Evolutionary conservation across 768 basidiomycete genomes (phyloP), one percentile per base, ranked within the genome.

Genomic region (Mycena venus): DNA sequence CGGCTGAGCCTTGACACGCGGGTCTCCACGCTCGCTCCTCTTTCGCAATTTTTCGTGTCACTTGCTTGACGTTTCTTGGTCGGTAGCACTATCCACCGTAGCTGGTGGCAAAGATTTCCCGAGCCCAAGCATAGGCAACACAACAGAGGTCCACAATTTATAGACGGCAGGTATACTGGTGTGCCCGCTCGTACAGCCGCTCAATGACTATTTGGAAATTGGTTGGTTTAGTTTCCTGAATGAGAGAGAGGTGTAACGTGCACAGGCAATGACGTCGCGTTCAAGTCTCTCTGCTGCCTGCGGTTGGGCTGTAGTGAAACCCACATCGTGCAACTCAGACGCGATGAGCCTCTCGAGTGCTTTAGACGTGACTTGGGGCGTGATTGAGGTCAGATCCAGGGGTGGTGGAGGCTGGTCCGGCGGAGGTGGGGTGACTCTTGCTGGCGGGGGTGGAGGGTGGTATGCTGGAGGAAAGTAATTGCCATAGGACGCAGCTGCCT

Each of bases 31-130:
- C 81, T 96, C 95, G 72, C 87, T 90, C 76, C 96, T 86, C 84
- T 95, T 96, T 74, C 91, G 91, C 68, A 96, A 86, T 83, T 97
- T 97, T 81, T 95, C 94, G 84, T 97, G 96, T 71, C 96, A 88
- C 84, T 95, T 96, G 84, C 94, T 96, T 27, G 87, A 76, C 5
- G 88, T 79, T 70, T 87, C 87, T 68, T 89, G 86, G 62, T 87
- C 83, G 38, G 85, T 75, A 3, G 80, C 77, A 36, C 82, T 83
- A n/a, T 83, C 82, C 29, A 83, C 47, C 31, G 79, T 55, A 31
- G 85, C 65, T n/a, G n/a, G n/a, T 15, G 82, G 49, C 40, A 84
- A 80, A 19, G 90, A 87, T 73, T 88, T 80, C 64, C 90, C 88
- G 29, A 91, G 81, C 58, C 58, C 58, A 29, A 93, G 77, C 84